Evolutionary conservation across 2,329 filamentous ascomycete species (phyloP).

Genomic region (Penicillium sp.): DNA sequence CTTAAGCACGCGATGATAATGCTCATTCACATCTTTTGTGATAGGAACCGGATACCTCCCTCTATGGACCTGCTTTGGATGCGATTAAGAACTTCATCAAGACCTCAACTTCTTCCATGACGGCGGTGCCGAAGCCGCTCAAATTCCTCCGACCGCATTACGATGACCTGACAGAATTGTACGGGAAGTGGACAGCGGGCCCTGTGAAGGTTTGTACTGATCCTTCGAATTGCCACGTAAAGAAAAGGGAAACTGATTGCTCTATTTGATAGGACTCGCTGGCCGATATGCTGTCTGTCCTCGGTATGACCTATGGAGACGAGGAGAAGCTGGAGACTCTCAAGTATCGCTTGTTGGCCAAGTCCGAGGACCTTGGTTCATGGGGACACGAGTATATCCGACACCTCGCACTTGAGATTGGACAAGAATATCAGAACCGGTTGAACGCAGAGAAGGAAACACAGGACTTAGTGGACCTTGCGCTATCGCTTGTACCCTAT

Average conservation of each 20-base stretch:
- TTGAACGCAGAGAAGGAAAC: constrained; percentile 77
- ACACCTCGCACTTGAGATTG: constrained; percentile 91
- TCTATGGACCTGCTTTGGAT: constrained; percentile 89
- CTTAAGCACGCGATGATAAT: constrained; percentile 22
- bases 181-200: constrained; percentile 80
- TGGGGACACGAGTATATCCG: constrained; percentile 99
- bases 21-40: constrained; percentile 13
- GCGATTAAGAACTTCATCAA: constrained; percentile 98
- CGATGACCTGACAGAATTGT: constrained; percentile 76
- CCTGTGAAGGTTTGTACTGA: constrained; percentile 65
- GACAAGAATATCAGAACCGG: constrained; percentile 85
- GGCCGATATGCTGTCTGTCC: constrained; percentile 91
- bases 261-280: constrained; percentile 55
- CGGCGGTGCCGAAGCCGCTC: constrained; percentile 92
- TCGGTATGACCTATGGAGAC: constrained; percentile 98
- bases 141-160: constrained; percentile 98
- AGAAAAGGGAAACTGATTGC: constrained; percentile 7
- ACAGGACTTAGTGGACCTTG: constrained; percentile 78
- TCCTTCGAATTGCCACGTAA: background rate
- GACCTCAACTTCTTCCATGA: constrained; percentile 99
- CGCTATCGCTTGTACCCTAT: constrained; percentile 77
- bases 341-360: constrained; percentile 86
- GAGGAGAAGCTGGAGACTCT: constrained; percentile 93
- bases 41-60: constrained; percentile 75
- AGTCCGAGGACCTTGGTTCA: constrained; percentile 84